These are phyloP conservation scores for Solanum chmielewskii DNA, from an alignment of 257 asterid species.

Conservation along the genomic window DNA sequence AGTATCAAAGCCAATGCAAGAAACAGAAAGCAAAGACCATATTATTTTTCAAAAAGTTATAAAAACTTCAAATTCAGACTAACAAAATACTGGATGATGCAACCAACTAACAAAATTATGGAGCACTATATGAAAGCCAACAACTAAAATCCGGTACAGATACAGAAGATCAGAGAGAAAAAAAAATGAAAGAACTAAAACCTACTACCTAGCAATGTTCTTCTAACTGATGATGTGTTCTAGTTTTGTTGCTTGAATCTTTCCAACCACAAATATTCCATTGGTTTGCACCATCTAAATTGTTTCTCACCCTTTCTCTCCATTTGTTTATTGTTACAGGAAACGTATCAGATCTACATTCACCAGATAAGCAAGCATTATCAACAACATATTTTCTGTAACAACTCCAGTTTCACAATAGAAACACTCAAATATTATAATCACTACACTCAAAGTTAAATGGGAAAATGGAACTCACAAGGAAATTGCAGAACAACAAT, in stretches of 20 bases:
- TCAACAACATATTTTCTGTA: neutral
- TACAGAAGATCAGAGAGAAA: neutral
- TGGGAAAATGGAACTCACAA: neutral
- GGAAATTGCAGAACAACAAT: neutral
- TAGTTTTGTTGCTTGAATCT: neutral
- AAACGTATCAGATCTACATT: neutral
- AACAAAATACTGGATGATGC: neutral
- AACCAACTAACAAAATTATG: neutral
- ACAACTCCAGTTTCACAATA: neutral
- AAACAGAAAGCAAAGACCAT: neutral
- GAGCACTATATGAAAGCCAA: neutral
- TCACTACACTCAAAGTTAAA: neutral
- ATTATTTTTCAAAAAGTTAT: neutral
- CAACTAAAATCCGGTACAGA: neutral
- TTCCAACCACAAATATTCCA: neutral
- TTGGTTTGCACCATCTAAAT: neutral
- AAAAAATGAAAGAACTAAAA: neutral
- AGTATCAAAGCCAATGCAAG: neutral
- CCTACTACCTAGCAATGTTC: neutral
- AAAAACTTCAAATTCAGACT: neutral
- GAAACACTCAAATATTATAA: neutral
- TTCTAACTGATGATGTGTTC: neutral
- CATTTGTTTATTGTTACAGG: neutral
- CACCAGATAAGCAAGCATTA: neutral
- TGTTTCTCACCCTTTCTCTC: neutral